A percentile compares a stretch with the other conserved stretches of the same genome.
phyloP scores from a whole-genome alignment of 108 stramenopile genomes.

The Seminavis robusta region DNA sequence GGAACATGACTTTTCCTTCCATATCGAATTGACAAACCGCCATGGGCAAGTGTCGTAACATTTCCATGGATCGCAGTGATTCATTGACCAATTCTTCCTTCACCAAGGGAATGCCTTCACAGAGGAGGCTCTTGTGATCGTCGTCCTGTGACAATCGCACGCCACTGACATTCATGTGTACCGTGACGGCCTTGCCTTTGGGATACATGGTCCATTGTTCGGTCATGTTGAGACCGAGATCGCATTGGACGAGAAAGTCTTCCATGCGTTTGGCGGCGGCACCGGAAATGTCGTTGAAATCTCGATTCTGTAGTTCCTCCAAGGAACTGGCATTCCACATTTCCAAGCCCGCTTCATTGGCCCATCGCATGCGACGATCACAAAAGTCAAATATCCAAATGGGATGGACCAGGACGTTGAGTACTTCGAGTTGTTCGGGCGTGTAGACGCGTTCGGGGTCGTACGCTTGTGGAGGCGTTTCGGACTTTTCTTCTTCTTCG shows the following conservation, averaged over 20 bases:
- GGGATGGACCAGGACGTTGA: constrained; percentile 17
- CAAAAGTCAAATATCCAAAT: constrained; percentile 43
- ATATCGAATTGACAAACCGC: constrained; percentile 20
- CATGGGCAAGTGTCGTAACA: constrained; percentile 24
- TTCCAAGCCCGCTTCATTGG: constrained; percentile 28
- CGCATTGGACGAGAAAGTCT: constrained; percentile 13
- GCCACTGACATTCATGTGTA: constrained; percentile 2
- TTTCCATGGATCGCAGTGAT: neutral
- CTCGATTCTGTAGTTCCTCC: constrained; percentile 19
- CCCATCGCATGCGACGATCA: constrained; percentile 21
- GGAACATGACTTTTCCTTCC: constrained; percentile 13
- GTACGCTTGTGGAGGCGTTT: too few relatives aligned
- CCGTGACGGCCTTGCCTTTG: constrained; percentile 16
- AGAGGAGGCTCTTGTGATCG: neutral
- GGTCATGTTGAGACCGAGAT: constrained; percentile 14
- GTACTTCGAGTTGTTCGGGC: constrained; percentile 1
- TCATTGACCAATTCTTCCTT: neutral
- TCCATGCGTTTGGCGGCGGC: constrained; percentile 11
- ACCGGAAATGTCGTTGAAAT: constrained; percentile 23
- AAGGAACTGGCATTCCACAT: constrained; percentile 26
- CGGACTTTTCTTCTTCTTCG: too few relatives aligned
- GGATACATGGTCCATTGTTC: constrained; percentile 40
- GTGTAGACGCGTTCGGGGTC: constrained; percentile 10
- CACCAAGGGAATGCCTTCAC: neutral
- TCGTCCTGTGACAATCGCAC: neutral